Evolutionary conservation across 768 basidiomycete species (phyloP), one percentile per base, ranked within the genome.

Genomic region (Auriscalpium microsporum): DNA sequence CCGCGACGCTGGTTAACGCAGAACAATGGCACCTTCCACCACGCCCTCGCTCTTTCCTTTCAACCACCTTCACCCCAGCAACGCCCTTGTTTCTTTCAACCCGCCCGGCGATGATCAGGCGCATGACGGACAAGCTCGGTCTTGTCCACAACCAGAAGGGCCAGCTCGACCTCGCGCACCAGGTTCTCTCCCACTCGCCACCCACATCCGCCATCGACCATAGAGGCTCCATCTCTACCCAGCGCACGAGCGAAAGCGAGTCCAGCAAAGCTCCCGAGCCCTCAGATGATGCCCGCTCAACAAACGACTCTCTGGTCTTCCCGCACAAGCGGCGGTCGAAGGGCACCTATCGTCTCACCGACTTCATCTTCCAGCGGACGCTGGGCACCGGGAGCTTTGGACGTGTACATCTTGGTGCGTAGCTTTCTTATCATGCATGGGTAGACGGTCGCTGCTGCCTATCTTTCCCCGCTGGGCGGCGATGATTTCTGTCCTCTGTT

Each of bases 371-470:
- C 59, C 84, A 88, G 62, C 76, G 90, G 28, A 93, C 88, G 13
- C 69, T 93, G 50, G 95, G 96, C 0, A 97, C 94, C 1, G 96
- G 96, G 1, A 96, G 93, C 65, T 98, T 99, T 69, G 96, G 96
- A 1, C 81, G 94, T n/a, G 96, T 99, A 0, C 90, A 92, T 70
- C 74, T 93, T 42, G 90, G 90, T 90, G 65, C 52, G 72, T 42
- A 5, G 28, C 28, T 28, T 28, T 28, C 2, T 28, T 28, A 28
- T 28, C 28, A 28, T 28, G 28, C 28, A 28, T 28, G 4, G 28
- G 28, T 28, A 1, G 28, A 28, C n/a, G 5, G 28, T 28, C 28
- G 28, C 28, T 4, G 28, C 28, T 2, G 5, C 28, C 28, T 28
- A 28, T 28, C 2, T 2, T 4, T 28, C 28, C 11, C 4, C 33